phyloP scores from a whole-genome alignment of 2,329 filamentous ascomycete species.

The Tolypocladium pustulatum region DNA sequence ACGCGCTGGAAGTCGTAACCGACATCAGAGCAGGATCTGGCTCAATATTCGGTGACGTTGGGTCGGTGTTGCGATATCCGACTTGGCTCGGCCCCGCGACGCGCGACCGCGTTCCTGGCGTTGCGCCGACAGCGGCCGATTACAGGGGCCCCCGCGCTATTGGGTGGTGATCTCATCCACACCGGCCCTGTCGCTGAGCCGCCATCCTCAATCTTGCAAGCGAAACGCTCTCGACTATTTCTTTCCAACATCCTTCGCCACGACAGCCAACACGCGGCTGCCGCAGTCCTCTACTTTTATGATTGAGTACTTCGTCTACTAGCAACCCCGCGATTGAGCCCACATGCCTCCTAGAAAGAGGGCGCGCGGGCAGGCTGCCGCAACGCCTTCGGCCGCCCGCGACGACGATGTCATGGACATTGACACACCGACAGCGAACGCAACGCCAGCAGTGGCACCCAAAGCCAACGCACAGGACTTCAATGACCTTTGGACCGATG shows the following conservation, averaged over 20 bases:
- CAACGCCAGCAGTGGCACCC: constrained; percentile 26
- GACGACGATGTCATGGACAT: constrained; percentile 53
- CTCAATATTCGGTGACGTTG: not conserved
- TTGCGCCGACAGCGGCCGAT: not conserved
- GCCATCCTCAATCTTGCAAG: not conserved
- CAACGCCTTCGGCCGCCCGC: constrained; percentile 42
- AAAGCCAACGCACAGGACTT: constrained; percentile 12
- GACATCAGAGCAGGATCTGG: not conserved
- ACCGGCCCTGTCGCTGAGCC: not conserved
- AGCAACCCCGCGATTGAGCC: not conserved
- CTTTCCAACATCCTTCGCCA: not conserved
- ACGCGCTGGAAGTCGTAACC: not conserved
- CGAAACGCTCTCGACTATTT: not conserved
- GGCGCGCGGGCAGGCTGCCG: constrained; percentile 45
- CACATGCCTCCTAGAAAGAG: constrained; percentile 64
- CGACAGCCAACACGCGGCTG: not conserved
- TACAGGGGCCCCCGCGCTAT: not conserved
- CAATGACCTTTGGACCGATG: constrained; percentile 82
- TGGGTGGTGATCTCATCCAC: not conserved
- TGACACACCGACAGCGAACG: constrained; percentile 44
- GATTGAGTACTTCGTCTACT: not conserved
- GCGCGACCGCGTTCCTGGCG: not conserved
- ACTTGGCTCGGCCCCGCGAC: not conserved
- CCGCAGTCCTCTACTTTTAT: too few species aligned
- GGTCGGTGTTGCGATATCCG: not conserved